Evolutionary conservation across 305 asterid species (phyloP), one percentile per base, ranked within the genome.

Genomic region (Euphrasia arctica): DNA sequence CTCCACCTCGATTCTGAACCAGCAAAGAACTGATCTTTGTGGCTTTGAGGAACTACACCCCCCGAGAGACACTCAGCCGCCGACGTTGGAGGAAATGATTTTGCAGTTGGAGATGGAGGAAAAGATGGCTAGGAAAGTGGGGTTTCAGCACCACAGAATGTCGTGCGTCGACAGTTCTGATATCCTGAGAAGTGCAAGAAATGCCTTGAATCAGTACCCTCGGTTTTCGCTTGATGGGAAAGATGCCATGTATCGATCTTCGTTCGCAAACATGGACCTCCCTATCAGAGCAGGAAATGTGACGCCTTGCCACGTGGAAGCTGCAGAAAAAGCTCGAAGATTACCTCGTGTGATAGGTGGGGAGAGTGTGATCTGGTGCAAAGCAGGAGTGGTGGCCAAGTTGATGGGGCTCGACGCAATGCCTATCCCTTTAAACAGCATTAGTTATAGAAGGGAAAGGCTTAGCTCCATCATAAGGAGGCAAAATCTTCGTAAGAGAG

Each of bases 331-430:
- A 56, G 13, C 9, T 60, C 64, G 58, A 25, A 72, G 78, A 51
- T 31, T 86, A 75, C 95, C 96, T 0, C 43, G 74, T 0, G 70
- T 70, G 72, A 45, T 93, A 5, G 96, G 83, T 0, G 91, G 95
- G 60, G 99, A 86, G 85, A 74, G 85, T 1, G 98, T 94, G 67
- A 72, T 82, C 0, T 90, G 98, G 99, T 91, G 97, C 77, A 86
- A 88, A 48, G 96, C 99, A 0, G 96, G 99, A 49, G 89, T 91
- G 59, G 96, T 94, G 64, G 97, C 90, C 36, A 88, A 72, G 70
- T 68, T 94, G 63, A 94, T 93, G 99, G 99, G 99, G 15, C 83
- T 93, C 1, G 99, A 93, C 1, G 95, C 91, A 2, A 77, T 88
- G 72, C 99, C 99, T n/a, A 60, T 85, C 42, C 95, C 96, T 0